These are phyloP conservation scores for Penicillium turbatum DNA, from an alignment of 495 filamentous ascomycete species.

Conservation along the genomic window DNA sequence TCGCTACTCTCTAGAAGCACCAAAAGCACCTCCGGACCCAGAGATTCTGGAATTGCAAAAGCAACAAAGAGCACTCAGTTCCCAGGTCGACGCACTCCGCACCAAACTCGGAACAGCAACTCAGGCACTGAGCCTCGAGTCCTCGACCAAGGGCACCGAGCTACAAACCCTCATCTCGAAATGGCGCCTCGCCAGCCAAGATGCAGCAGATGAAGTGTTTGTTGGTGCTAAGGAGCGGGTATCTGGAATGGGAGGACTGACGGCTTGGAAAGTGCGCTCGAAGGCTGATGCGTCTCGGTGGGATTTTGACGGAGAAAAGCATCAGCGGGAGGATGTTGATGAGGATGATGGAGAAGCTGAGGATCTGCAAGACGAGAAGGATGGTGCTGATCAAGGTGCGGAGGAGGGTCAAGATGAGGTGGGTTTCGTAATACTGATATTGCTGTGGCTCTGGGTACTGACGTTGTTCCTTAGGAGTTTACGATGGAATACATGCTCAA, in stretches of 20 bases:
- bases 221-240: slow-evolving; percentile 39
- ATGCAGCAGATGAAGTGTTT: slow-evolving; percentile 52
- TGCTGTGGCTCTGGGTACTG: not conserved
- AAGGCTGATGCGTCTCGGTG: slow-evolving; percentile 34
- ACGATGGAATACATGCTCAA: slow-evolving; percentile 71
- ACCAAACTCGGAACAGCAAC: slow-evolving; percentile 43
- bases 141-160: slow-evolving; percentile 42
- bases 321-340: slow-evolving; percentile 21
- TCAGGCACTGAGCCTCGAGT: slow-evolving; percentile 49
- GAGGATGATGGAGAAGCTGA: slow-evolving; percentile 23
- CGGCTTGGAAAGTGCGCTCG: slow-evolving; percentile 48
- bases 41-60: slow-evolving; percentile 30
- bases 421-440: slow-evolving; percentile 7
- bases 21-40: slow-evolving; percentile 13
- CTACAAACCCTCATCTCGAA: slow-evolving; percentile 45
- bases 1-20: not conserved
- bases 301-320: slow-evolving; percentile 26
- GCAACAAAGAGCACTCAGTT: slow-evolving; percentile 31
- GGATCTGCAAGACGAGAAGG: slow-evolving; percentile 18
- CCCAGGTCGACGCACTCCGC: slow-evolving; percentile 29
- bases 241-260: slow-evolving; percentile 53
- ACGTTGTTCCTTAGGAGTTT: slow-evolving; percentile 43
- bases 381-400: slow-evolving; percentile 23
- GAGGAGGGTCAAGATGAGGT: slow-evolving; percentile 38
- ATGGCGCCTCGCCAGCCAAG: slow-evolving; percentile 45